phyloP scores from a whole-genome alignment of 2,329 filamentous ascomycete species.

The Cryphonectria nitschkei region DNA sequence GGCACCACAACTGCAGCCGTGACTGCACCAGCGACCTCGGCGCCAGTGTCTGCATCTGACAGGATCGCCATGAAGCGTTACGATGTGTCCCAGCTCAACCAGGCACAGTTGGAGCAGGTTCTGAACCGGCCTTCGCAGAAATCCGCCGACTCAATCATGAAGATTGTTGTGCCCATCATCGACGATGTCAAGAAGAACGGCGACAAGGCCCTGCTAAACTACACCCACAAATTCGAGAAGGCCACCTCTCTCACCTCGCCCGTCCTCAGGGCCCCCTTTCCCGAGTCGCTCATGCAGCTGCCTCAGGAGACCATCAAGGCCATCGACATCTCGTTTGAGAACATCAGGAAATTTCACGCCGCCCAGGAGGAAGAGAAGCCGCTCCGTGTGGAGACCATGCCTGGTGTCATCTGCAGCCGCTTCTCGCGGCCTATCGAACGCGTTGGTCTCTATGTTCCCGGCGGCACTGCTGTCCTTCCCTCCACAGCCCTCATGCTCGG shows the following conservation, averaged over 20 bases:
- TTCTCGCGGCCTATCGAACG: constrained; percentile 92
- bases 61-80: constrained; percentile 85
- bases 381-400: constrained; percentile 93
- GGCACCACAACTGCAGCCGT: constrained; percentile 40
- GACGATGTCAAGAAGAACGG: constrained; percentile 81
- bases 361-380: constrained; percentile 86
- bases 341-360: constrained; percentile 91
- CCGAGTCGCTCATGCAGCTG: constrained; percentile 81
- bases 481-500: constrained; percentile 98
- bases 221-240: constrained; percentile 98
- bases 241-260: constrained; percentile 88
- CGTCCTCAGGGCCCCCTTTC: constrained; percentile 88
- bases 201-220: constrained; percentile 85
- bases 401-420: constrained; percentile 90
- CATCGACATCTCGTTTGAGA: constrained; percentile 93
- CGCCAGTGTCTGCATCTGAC: constrained; percentile 36
- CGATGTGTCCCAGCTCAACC: constrained; percentile 66
- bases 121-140: constrained; percentile 90
- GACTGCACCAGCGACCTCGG: constrained; percentile 35
- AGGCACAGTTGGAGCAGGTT: constrained; percentile 69
- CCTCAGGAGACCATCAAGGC: constrained; percentile 82
- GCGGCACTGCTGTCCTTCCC: constrained; percentile 94
- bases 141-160: constrained; percentile 91
- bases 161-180: constrained; percentile 89
- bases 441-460: constrained; percentile 95